Evolutionary conservation across 352 stramenopile genomes (phyloP), one percentile per base, ranked within the genome.

Genomic region (Pythium insidiosum): DNA sequence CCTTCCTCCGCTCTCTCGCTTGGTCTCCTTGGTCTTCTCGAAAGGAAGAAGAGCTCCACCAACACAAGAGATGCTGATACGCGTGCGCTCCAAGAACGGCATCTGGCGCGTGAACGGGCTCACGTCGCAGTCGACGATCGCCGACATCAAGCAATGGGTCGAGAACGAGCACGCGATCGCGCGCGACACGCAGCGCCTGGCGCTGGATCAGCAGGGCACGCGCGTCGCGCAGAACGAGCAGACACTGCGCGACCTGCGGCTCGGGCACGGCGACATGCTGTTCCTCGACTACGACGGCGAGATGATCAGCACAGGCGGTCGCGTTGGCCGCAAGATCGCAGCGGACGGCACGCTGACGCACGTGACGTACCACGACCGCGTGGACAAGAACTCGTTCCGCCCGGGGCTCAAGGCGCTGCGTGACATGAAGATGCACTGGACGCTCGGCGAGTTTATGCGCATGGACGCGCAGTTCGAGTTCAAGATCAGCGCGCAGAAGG

Each of bases 391-490:
- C 51, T 88, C 64, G 30, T 99, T 98, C 66, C 82, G 96, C 18
- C 95, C 95, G 10, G 96, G 96, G 6, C 84, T 98, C 69, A 88
- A 98, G 61, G 68, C 95, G 24, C 65, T 99, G 37, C 73, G 95
- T 2, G 91, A 97, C 61, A 99, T 99, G 82, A 99, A 99, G 72
- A 99, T 98, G 94, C 73, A 97, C 53, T 99, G 96, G 96, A 98
- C 95, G 26, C 64, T 99, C 9, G 76, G 78, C 38, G 95, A 99
- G 70, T 99, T 98, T 66, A 94, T 95, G 54, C 89, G 84, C 41
- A 97, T 99, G 88, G 95, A 99, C 62, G 78, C 91, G 24, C 78
- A 98, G 56, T 99, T 97, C 60, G 90, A 96, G 47, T 98, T 97
- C 73, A 98, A 98, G 68, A 92, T 98, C 44, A 91, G 94, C 51